Percentiles rank a stretch among this genome's conserved stretches.
phyloP scores from a whole-genome alignment of 768 basidiomycete genomes.

The Agaricus blazei region DNA sequence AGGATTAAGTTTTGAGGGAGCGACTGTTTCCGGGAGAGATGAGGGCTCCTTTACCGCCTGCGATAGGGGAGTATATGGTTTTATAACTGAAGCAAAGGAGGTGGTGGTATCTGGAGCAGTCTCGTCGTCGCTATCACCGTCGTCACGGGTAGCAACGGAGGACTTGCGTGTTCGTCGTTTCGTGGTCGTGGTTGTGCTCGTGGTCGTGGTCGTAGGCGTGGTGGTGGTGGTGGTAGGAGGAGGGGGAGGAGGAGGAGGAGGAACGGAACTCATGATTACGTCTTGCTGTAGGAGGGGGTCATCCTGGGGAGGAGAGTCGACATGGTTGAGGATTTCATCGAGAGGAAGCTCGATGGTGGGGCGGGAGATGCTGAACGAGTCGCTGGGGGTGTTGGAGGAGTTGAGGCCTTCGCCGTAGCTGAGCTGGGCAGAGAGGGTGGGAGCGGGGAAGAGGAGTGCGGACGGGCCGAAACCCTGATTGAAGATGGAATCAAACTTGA shows the following conservation, averaged over 20 bases:
- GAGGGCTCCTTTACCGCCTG: slow-evolving; percentile 33
- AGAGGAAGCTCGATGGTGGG: slow-evolving; percentile 84
- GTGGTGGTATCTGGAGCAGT: slow-evolving; percentile 23
- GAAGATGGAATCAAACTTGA: slow-evolving; percentile 74
- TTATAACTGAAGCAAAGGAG: slow-evolving; percentile 25
- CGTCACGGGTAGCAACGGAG: slow-evolving; percentile 23
- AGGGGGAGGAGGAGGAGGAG: slow-evolving; percentile 18
- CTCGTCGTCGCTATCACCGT: slow-evolving; percentile 32
- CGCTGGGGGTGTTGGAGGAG: slow-evolving; percentile 35
- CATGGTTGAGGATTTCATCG: slow-evolving; percentile 51
- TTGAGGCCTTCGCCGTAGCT: slow-evolving; percentile 76
- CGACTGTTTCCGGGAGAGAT: slow-evolving; percentile 44
- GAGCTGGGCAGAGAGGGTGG: slow-evolving; percentile 61
- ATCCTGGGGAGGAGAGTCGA: slow-evolving; percentile 29
- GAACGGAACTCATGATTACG: slow-evolving; percentile 1
- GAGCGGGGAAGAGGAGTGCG: slow-evolving; percentile 64
- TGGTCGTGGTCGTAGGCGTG: slow-evolving; percentile 6
- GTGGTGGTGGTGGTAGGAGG: slow-evolving; percentile 16
- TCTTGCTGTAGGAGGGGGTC: slow-evolving; percentile 10
- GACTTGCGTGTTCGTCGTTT: slow-evolving; percentile 17
- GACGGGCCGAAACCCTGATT: slow-evolving; percentile 72
- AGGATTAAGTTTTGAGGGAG: slow-evolving; percentile 54
- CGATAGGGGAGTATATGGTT: slow-evolving; percentile 28
- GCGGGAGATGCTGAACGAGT: slow-evolving; percentile 58
- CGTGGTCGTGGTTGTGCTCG: slow-evolving; percentile 8